Evolutionary conservation across 495 filamentous ascomycete genomes (phyloP), one percentile per base, ranked within the genome.

Genomic region (Annulohypoxylon bovei): DNA sequence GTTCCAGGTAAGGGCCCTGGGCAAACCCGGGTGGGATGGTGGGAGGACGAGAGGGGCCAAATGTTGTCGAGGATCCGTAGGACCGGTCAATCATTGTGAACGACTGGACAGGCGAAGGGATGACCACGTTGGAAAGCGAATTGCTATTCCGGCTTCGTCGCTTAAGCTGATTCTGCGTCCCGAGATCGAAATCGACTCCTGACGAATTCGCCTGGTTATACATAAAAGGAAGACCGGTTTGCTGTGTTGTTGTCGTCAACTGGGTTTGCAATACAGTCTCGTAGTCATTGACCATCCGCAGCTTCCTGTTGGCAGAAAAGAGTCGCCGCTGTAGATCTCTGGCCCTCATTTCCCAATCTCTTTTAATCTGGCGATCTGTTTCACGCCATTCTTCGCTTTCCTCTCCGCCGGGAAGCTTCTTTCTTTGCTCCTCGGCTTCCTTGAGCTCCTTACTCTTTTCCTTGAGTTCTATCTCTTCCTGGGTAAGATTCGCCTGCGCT

Each of bases 101-200:
- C 5, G 80, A 68, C 16, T 78, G 77, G 23, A 79, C 61, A 22
- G 81, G 78, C 4, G 81, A 82, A 20, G 82, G 72, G 9, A 82
- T 71, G 16, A 64, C 75, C 11, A 81, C 74, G 39, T 78, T 84
- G 6, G 87, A 85, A 9, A 87, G 78, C 14, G 86, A 86, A 70
- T 86, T 89, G 70, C 85, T 84, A 67, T 84, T 85, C 14, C 85
- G 83, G 68, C 85, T 86, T 32, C 86, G 81, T 14, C 86, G 80
- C 57, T 83, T 83, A 60, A 81, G 81, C 81, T 83, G 81, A 42
- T 77, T 82, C 78, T 81, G 73, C 64, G 77, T 73, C 27, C 80
- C 47, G 59, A 76, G 59, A 62, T 88, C 86, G 63, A 85, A 85
- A 65, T 87, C 84, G 27, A 83, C 64, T 7, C 79, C 81, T 3